Conservation (phyloP, 1,284 basidiomycete genomes). For the Trametes pubescens region DNA sequence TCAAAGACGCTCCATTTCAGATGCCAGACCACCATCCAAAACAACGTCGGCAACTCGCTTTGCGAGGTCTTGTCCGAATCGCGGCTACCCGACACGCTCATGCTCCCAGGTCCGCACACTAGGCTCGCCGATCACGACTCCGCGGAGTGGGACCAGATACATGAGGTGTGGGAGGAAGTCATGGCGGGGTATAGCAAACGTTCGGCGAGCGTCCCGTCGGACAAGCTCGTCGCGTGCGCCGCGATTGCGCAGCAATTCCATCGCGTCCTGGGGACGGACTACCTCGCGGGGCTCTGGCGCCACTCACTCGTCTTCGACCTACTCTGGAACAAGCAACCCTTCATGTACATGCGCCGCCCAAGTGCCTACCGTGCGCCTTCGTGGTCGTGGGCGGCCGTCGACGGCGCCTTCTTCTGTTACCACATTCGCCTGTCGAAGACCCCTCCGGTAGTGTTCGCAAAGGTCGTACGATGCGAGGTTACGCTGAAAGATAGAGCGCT, state of each 20-base stretch:
- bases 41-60: constrained; percentile 8
- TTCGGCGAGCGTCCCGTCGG: neutral
- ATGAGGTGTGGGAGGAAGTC: constrained; percentile 6
- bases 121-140: neutral
- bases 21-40: constrained; percentile 11
- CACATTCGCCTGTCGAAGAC: neutral
- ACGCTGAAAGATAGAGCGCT: neutral
- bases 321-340: neutral
- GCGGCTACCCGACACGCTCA: constrained; percentile 5
- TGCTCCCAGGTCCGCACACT: neutral
- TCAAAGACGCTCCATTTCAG: constrained; percentile 11
- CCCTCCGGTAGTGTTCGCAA: neutral
- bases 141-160: neutral
- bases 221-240: constrained; percentile 16
- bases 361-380: neutral
- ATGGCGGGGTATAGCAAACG: constrained; percentile 9
- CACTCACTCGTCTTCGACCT: neutral
- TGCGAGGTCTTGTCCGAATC: neutral
- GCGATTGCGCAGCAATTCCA: constrained; percentile 10
- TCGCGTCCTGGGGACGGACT: neutral
- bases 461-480: neutral
- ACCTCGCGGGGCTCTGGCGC: constrained; percentile 6
- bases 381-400: constrained; percentile 8
- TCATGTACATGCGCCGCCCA: neutral
- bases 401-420: neutral